Percentiles rank a stretch among this genome's conserved stretches.
Conservation (phyloP, 2,329 filamentous ascomycete genomes). For the Pyrenochaeta sp. region DNA sequence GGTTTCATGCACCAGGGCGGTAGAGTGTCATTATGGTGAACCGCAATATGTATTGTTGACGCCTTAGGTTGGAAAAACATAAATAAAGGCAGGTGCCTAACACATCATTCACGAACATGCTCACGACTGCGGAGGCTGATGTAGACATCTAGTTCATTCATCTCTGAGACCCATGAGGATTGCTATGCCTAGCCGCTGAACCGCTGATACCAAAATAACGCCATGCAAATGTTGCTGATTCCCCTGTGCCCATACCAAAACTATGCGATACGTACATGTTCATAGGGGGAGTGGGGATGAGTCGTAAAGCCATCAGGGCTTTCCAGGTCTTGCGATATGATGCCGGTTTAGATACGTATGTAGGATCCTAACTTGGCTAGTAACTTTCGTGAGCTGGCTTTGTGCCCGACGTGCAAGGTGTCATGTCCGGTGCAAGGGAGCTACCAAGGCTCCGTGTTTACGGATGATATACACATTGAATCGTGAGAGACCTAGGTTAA, state of each 20-base stretch:
- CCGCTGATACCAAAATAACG: conserved; percentile 19
- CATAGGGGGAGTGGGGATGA: background rate
- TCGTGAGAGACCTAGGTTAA: conserved; percentile 23
- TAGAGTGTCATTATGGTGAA: too few relatives aligned
- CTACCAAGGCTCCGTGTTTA: background rate
- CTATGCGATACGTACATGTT: conserved; percentile 17
- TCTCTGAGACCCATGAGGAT: conserved; percentile 3
- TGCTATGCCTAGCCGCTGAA: conserved; percentile 24
- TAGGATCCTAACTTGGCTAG: background rate
- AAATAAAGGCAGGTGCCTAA: background rate
- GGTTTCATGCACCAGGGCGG: too few relatives aligned
- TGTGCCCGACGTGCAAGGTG: too few relatives aligned
- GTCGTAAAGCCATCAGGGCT: background rate
- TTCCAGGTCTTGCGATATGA: background rate
- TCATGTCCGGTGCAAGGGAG: too few relatives aligned
- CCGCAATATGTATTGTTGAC: too few relatives aligned
- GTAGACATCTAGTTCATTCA: conserved; percentile 8
- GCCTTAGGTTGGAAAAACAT: too few relatives aligned
- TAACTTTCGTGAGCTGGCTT: background rate
- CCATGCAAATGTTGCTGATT: conserved; percentile 20
- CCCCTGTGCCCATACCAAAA: conserved; percentile 10
- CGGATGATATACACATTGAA: background rate
- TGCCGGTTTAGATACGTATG: background rate
- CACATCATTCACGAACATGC: background rate
- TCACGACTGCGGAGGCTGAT: background rate